Evolutionary conservation across 1,139 yeast species (phyloP).

Genomic region (Ogataea hybrid): DNA sequence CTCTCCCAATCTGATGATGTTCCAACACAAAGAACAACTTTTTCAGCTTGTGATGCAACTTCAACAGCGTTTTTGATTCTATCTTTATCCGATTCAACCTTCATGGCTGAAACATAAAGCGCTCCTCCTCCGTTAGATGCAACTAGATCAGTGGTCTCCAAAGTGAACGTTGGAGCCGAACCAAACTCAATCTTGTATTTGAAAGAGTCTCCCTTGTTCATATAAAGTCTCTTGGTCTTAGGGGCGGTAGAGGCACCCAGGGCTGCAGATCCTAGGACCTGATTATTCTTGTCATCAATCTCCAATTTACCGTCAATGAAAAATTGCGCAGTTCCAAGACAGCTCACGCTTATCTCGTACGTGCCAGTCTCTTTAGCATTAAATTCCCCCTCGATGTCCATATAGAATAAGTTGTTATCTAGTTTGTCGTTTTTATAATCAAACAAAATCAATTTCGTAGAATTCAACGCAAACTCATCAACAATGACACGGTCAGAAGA

Average conservation of each 20-base stretch:
- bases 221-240: slow-evolving; percentile 36
- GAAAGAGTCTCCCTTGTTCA: slow-evolving; percentile 44
- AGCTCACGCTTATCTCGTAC: slow-evolving; percentile 52
- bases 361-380: slow-evolving; percentile 46
- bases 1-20: slow-evolving; percentile 50
- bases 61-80: slow-evolving; percentile 41
- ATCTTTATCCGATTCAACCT: slow-evolving; percentile 24
- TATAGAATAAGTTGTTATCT: slow-evolving; percentile 36
- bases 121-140: slow-evolving; percentile 44
- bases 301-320: slow-evolving; percentile 51
- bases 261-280: slow-evolving; percentile 48
- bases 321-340: slow-evolving; percentile 52
- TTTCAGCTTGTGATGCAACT: slow-evolving; percentile 45
- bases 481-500: slow-evolving; percentile 36
- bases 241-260: slow-evolving; percentile 53
- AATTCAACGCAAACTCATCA: slow-evolving; percentile 36
- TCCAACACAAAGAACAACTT: slow-evolving; percentile 46
- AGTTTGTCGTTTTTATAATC: slow-evolving; percentile 43
- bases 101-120: slow-evolving; percentile 35
- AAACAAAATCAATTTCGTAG: slow-evolving; percentile 43
- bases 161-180: slow-evolving; percentile 43
- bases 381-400: slow-evolving; percentile 46
- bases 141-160: slow-evolving; percentile 29
- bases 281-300: slow-evolving; percentile 56
- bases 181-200: slow-evolving; percentile 50